Percentiles rank a stretch among this genome's conserved stretches.
Conservation (phyloP, 805 yeast species). For the Cyberlindnera samutprakarnensis region DNA sequence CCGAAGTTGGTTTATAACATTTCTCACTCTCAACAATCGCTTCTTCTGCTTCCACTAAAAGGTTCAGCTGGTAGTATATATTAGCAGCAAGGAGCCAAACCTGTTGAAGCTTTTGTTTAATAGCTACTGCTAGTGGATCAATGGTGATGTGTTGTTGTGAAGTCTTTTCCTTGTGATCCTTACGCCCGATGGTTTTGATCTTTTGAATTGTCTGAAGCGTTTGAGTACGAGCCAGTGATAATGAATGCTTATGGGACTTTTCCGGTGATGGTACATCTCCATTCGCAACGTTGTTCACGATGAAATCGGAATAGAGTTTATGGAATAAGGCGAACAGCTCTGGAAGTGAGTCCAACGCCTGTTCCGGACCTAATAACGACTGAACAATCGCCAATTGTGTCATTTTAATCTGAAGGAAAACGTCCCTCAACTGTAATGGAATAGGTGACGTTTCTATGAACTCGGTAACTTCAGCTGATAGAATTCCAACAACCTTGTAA, state of each 20-base stretch:
- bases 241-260: conserved; percentile 9
- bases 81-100: conserved; percentile 73
- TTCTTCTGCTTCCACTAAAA: conserved; percentile 53
- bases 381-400: conserved; percentile 70
- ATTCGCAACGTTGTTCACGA: background rate
- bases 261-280: background rate
- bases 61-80: conserved; percentile 50
- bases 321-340: conserved; percentile 57
- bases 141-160: conserved; percentile 3
- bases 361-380: conserved; percentile 46
- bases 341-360: conserved; percentile 57
- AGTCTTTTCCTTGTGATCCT: background rate
- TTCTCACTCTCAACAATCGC: conserved; percentile 68
- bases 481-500: conserved; percentile 44
- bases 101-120: conserved; percentile 37
- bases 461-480: conserved; percentile 37
- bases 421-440: conserved; percentile 8
- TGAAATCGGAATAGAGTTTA: conserved; percentile 33
- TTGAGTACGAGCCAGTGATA: conserved; percentile 11
- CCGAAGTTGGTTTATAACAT: conserved; percentile 35
- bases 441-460: conserved; percentile 8
- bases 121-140: conserved; percentile 2
- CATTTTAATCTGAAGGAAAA: conserved; percentile 59
- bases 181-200: background rate
- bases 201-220: conserved; percentile 16